Conservation (phyloP, 179 eudicot species). For the Pouteria campechiana region DNA sequence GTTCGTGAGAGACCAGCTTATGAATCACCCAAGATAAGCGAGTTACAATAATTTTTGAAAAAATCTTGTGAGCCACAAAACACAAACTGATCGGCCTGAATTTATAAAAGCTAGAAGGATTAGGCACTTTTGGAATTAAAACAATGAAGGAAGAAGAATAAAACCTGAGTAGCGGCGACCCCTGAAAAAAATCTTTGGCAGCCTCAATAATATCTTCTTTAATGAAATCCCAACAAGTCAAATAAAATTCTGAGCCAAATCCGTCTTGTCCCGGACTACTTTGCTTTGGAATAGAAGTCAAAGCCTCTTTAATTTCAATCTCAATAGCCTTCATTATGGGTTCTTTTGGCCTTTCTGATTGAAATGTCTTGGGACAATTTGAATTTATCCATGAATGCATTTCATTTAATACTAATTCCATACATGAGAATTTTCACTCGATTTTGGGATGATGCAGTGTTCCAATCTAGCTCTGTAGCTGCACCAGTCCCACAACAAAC, state of each 20-base stretch:
- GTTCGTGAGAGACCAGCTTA: background rate
- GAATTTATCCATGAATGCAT: too few relatives aligned
- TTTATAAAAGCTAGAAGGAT: background rate
- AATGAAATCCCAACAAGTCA: background rate
- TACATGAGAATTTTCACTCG: too few relatives aligned
- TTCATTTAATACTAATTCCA: too few relatives aligned
- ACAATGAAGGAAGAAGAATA: background rate
- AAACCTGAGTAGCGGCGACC: background rate
- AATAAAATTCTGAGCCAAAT: background rate
- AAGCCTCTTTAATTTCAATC: background rate
- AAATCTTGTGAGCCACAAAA: background rate
- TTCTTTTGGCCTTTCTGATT: too few relatives aligned
- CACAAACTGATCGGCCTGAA: background rate
- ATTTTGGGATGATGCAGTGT: too few relatives aligned
- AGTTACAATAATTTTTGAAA: background rate
- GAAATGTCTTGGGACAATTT: too few relatives aligned
- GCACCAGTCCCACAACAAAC: too few relatives aligned
- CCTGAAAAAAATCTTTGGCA: background rate
- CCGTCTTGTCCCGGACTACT: background rate
- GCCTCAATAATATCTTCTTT: background rate
- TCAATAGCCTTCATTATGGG: too few relatives aligned
- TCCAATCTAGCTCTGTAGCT: too few relatives aligned
- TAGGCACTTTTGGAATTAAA: background rate
- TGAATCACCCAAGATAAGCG: background rate
- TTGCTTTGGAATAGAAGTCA: background rate